Evolutionary conservation across 1,284 basidiomycete species (phyloP).

Genomic region (Irpex lacteus): DNA sequence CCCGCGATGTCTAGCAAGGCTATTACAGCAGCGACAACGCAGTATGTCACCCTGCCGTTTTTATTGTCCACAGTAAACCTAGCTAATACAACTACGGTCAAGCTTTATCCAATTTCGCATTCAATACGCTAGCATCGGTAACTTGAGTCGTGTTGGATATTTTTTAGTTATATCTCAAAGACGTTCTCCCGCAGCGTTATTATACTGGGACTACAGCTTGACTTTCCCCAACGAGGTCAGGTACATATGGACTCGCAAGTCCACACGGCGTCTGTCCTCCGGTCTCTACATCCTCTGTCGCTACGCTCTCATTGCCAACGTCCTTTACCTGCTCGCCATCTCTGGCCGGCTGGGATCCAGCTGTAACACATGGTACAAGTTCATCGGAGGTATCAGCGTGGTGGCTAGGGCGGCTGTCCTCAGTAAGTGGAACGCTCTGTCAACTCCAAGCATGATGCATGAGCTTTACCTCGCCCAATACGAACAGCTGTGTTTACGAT

Average conservation of each 20-base stretch:
- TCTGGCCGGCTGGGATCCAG: slow-evolving; percentile 23
- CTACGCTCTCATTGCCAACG: slow-evolving; percentile 33
- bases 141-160: too few species aligned
- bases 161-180: too few species aligned
- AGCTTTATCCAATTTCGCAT: not conserved
- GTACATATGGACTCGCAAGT: too few species aligned
- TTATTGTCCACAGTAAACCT: not conserved
- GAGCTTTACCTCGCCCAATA: not conserved
- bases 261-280: slow-evolving; percentile 23
- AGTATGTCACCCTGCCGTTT: not conserved
- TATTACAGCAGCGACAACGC: not conserved
- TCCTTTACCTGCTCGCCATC: slow-evolving; percentile 31
- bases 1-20: not conserved
- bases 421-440: slow-evolving; percentile 18
- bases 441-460: not conserved
- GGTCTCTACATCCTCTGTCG: slow-evolving; percentile 37
- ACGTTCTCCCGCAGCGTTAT: too few species aligned
- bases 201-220: not conserved
- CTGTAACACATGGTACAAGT: slow-evolving; percentile 31
- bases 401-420: slow-evolving; percentile 32
- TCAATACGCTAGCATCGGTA: not conserved
- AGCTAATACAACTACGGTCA: not conserved
- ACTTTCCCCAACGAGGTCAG: too few species aligned
- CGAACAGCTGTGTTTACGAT: slow-evolving; percentile 28
- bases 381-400: slow-evolving; percentile 30